A percentile compares a stretch with the other conserved stretches of the same genome.
Conservation (phyloP, 495 filamentous ascomycete species). For the Glonium stellatum region DNA sequence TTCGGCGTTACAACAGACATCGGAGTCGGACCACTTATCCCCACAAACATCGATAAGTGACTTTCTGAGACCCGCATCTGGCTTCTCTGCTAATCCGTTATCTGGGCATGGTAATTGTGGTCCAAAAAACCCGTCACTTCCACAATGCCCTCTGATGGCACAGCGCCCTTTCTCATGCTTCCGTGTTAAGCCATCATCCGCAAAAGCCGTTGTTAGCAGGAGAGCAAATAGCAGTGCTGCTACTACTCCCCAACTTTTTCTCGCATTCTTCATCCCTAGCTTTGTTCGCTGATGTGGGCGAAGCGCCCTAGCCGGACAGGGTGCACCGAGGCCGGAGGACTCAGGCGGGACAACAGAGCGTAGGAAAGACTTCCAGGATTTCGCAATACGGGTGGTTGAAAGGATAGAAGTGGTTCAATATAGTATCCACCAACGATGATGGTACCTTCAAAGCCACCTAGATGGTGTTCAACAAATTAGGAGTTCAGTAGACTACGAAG, state of each 20-base stretch:
- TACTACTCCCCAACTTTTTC: conserved; percentile 15
- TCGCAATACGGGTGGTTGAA: too few species aligned
- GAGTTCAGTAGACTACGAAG: too few species aligned
- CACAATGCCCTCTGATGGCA: conserved; percentile 85
- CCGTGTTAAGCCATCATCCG: conserved; percentile 39
- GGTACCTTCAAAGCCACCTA: too few species aligned
- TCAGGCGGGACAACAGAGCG: too few species aligned
- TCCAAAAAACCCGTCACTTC: conserved; percentile 80
- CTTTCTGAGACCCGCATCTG: conserved; percentile 58
- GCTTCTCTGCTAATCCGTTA: conserved; percentile 72
- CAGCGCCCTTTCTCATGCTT: conserved; percentile 87
- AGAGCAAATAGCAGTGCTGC: conserved; percentile 17
- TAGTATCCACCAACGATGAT: too few species aligned
- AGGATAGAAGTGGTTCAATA: too few species aligned
- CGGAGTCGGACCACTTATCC: conserved; percentile 68
- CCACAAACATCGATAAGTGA: conserved; percentile 84
- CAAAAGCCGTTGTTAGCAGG: conserved; percentile 13
- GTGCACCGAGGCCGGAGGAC: too few species aligned
- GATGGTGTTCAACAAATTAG: too few species aligned
- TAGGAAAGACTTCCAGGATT: too few species aligned
- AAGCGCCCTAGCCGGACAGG: not conserved
- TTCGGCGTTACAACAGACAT: conserved; percentile 76
- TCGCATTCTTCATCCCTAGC: conserved; percentile 4
- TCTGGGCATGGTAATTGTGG: conserved; percentile 87
- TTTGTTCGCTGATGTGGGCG: not conserved